Evolutionary conservation across 371 early-diverging fungal species (phyloP), one percentile per base, ranked within the genome.

Genomic region (Mucor circinelloides): DNA sequence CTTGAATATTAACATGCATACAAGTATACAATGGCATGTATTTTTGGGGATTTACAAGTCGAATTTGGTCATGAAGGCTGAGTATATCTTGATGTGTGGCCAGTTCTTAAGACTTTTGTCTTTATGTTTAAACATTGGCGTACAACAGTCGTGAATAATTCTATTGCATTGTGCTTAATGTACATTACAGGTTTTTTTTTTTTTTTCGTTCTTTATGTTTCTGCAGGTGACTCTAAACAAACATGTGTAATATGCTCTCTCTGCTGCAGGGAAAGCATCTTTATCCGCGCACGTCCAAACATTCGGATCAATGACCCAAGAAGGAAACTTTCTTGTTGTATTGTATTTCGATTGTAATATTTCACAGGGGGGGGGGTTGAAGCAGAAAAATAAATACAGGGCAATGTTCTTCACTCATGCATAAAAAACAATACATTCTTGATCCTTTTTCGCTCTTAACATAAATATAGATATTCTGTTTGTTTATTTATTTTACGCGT

Each of bases 251-350:
- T 27, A 3, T 55, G 15, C 30, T 54, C 46, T 21, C 10, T 46
- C 27, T 31, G 56, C 56, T 56, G 56, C 56, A 56, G 56, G 56
- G 56, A 56, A 56, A 32, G 6, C n/a, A 56, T 17, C 15, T 2
- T 13, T 25, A 30, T 56, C 10, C n/a, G 56, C 56, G 56, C 56
- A 56, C 56, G 56, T 56, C 56, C 56, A 56, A 56, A 32, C 56
- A 32, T 56, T 56, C 56, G 56, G 56, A 31, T 56, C 56, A 56
- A 31, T 28, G 19, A 56, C 56, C 56, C 56, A 56, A 56, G 56
- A 56, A 56, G 56, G 56, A 56, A 56, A 56, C 19, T 28, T 56
- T 56, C 30, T 31, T 56, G 19, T 56, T 32, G 52, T 52, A 27
- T 52, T 52, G 52, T 27, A 27, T 5, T 15, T 52, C 17, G 46